These are phyloP conservation scores for Castanea sativa DNA, from an alignment of 306 rosid genomes.

Conservation along the genomic window DNA sequence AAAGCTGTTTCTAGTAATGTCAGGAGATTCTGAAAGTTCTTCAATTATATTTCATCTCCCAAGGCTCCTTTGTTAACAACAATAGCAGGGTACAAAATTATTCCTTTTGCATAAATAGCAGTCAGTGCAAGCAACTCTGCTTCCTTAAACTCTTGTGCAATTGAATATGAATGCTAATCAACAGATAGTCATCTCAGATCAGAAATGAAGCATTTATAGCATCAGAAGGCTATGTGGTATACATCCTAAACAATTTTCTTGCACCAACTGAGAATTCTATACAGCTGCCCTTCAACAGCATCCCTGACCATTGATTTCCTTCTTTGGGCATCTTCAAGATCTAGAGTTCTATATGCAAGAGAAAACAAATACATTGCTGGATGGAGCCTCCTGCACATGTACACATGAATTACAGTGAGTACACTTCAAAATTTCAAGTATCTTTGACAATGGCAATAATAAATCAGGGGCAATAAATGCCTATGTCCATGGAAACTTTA, in stretches of 20 bases:
- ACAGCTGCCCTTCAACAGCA: constrained; percentile 45
- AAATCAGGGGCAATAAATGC: background rate
- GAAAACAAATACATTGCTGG: constrained; percentile 92
- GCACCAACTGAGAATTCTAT: constrained; percentile 75
- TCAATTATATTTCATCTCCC: background rate
- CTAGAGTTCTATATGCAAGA: constrained; percentile 92
- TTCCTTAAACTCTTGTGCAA: constrained; percentile 3
- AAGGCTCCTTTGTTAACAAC: constrained; percentile 26
- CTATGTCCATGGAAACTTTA: background rate
- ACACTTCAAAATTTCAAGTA: background rate
- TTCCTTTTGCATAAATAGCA: constrained; percentile 4
- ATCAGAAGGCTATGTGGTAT: constrained; percentile 11
- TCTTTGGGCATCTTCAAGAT: constrained; percentile 73
- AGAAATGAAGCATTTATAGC: background rate
- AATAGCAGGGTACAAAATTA: constrained; percentile 10
- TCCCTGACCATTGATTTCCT: constrained; percentile 52
- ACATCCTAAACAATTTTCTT: constrained; percentile 55
- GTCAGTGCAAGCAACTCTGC: background rate
- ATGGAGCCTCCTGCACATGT: constrained; percentile 79
- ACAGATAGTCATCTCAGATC: background rate
- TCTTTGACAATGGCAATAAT: background rate
- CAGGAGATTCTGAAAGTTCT: background rate
- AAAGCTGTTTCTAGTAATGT: background rate
- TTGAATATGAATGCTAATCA: background rate
- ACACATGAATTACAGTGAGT: constrained; percentile 27